phyloP scores from a whole-genome alignment of 169 alveolate genomes.

The Blepharisma undulans region DNA sequence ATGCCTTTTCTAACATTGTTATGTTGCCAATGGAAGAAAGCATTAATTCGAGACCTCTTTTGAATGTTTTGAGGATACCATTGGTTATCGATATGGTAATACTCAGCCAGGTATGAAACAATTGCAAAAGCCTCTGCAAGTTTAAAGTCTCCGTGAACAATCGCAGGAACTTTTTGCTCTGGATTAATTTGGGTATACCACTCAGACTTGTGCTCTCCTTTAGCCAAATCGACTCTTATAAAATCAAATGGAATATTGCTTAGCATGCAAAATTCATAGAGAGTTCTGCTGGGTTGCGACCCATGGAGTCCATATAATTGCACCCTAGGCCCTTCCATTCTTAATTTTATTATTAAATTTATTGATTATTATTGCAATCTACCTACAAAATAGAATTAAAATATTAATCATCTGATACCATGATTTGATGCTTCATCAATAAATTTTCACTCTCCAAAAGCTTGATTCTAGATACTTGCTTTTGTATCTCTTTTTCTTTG shows the following conservation, averaged over 20 bases:
- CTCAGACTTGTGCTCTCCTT: slow-evolving; percentile 41
- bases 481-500: background rate
- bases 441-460: slow-evolving; percentile 6
- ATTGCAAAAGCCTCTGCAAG: slow-evolving; percentile 58
- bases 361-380: background rate
- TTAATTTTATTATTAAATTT: too few relatives aligned
- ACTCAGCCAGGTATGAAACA: slow-evolving; percentile 49
- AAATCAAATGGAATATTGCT: slow-evolving; percentile 29
- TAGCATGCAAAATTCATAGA: slow-evolving; percentile 2
- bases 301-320: background rate
- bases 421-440: background rate
- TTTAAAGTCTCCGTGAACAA: slow-evolving; percentile 56
- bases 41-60: background rate
- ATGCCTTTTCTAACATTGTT: background rate
- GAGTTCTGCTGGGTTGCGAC: slow-evolving; percentile 46
- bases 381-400: background rate
- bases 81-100: background rate
- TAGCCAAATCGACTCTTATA: slow-evolving; percentile 35
- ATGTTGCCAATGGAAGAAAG: slow-evolving; percentile 23
- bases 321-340: background rate
- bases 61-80: slow-evolving; percentile 10
- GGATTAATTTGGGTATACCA: slow-evolving; percentile 53
- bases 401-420: background rate
- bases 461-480: background rate
- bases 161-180: slow-evolving; percentile 52